These are phyloP conservation scores for Tolypocladium ophioglossoides DNA, from an alignment of 2,329 filamentous ascomycete species.

Conservation along the genomic window DNA sequence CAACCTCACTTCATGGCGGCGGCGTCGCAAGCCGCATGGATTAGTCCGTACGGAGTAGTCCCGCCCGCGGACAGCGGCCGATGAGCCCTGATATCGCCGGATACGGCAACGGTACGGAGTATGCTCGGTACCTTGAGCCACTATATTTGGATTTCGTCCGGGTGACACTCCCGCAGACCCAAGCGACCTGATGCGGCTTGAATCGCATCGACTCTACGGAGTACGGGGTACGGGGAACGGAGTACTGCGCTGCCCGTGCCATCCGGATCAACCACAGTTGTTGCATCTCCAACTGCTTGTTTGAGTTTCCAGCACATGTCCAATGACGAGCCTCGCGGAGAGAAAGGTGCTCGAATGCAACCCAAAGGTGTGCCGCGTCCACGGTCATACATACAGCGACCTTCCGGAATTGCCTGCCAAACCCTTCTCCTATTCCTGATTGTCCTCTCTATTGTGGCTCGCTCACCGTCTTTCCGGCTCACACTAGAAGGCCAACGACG, in stretches of 20 bases:
- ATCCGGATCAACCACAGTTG: not conserved
- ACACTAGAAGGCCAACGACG: not conserved
- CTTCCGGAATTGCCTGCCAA: not conserved
- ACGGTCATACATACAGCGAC: not conserved
- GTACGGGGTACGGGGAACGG: no score
- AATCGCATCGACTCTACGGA: no score
- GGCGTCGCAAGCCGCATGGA: no score
- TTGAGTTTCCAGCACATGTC: not conserved
- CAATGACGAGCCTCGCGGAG: not conserved
- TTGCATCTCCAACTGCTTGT: not conserved
- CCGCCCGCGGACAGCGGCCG: not conserved
- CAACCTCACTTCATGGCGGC: not conserved
- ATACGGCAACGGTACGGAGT: not conserved
- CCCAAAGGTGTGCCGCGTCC: not conserved
- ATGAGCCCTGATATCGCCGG: not conserved
- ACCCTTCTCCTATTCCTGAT: not conserved
- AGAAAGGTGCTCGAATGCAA: not conserved
- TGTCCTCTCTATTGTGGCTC: not conserved
- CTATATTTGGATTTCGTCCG: not conserved
- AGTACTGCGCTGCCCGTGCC: no score
- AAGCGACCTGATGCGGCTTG: not conserved
- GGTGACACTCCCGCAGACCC: not conserved
- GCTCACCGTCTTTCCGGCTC: not conserved
- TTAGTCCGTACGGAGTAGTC: no score
- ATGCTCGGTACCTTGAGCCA: not conserved